Percentiles rank a stretch among this genome's conserved stretches.
phyloP scores from a whole-genome alignment of 768 basidiomycete genomes.

The Podaxis sp. region DNA sequence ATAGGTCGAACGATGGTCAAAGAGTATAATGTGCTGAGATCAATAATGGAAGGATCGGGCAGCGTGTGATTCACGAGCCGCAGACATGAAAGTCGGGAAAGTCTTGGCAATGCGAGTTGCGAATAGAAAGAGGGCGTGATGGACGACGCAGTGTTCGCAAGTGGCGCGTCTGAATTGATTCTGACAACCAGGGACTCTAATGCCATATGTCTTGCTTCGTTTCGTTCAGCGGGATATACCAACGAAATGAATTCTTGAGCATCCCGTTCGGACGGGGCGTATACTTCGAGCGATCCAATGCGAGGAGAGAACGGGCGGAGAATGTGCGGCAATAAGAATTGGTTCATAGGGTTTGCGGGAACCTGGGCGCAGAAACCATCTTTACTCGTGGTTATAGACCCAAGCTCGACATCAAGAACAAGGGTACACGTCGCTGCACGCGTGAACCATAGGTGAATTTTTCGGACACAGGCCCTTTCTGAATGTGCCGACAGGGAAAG shows the following conservation, averaged over 20 bases:
- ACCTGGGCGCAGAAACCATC: background rate
- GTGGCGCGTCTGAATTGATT: background rate
- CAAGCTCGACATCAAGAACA: constrained; percentile 22
- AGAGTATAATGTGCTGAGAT: constrained; percentile 19
- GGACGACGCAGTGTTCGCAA: background rate
- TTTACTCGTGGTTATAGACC: background rate
- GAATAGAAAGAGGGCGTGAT: constrained; percentile 8
- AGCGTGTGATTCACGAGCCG: constrained; percentile 25
- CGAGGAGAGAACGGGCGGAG: constrained; percentile 16
- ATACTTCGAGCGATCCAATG: constrained; percentile 20
- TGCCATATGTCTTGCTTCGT: background rate
- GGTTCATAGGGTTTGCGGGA: background rate
- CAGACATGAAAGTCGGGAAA: constrained; percentile 8
- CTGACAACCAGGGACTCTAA: background rate
- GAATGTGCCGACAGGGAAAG: constrained; percentile 20
- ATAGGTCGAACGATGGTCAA: constrained; percentile 26
- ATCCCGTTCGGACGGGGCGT: constrained; percentile 21
- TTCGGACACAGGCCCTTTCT: constrained; percentile 19
- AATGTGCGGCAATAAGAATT: background rate
- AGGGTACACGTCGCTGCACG: constrained; percentile 27
- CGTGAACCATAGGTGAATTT: constrained; percentile 31
- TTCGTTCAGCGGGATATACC: constrained; percentile 17
- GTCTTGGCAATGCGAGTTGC: constrained; percentile 4
- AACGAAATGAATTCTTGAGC: constrained; percentile 21
- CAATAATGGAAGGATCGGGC: constrained; percentile 19